phyloP scores from a whole-genome alignment of 164 flowering plant genomes.

The Vitis vinifera region ASM3070453v1 NC_081816.1:16133501-16134000 shows the following conservation, averaged over 20 bases:
- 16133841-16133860: not conserved
- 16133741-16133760: slow-evolving; percentile 84
- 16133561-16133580: slow-evolving; percentile 26
- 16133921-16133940: slow-evolving; percentile 61
- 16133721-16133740: slow-evolving; percentile 69
- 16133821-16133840: too few species aligned
- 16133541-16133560: not conserved
- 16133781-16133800: slow-evolving; percentile 18
- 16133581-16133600: slow-evolving; percentile 50
- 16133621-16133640: slow-evolving; percentile 48
- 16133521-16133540: too few species aligned
- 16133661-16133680: slow-evolving; percentile 54
- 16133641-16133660: slow-evolving; percentile 45
- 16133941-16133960: slow-evolving; percentile 45
- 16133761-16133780: slow-evolving; percentile 82
- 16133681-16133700: slow-evolving; percentile 79
- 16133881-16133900: slow-evolving; percentile 58
- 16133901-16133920: slow-evolving; percentile 38
- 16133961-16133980: slow-evolving; percentile 26
- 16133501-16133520: too few species aligned
- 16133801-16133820: too few species aligned
- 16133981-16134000: slow-evolving; percentile 28
- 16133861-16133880: slow-evolving; percentile 47
- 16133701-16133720: slow-evolving; percentile 99
- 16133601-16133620: slow-evolving; percentile 66